Evolutionary conservation across 768 basidiomycete genomes (phyloP).

Genomic region (Suillus clintonianus): DNA sequence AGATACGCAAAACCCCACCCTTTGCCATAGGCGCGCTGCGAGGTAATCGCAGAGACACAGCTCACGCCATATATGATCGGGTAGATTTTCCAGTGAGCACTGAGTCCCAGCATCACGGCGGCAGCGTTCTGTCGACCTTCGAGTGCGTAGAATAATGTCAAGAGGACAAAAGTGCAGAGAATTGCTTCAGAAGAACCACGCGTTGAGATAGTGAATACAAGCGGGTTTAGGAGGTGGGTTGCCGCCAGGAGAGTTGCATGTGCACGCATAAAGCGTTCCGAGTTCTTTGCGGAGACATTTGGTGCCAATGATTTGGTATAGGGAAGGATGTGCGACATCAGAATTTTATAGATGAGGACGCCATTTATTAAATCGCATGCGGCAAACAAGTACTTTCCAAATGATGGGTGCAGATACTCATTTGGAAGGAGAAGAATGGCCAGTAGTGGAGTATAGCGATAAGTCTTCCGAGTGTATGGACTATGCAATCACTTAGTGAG

Average conservation of each 20-base stretch:
- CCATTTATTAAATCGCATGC: constrained; percentile 82
- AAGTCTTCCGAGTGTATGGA: constrained; percentile 90
- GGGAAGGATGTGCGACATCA: constrained; percentile 49
- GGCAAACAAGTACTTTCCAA: constrained; percentile 91
- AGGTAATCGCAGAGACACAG: constrained; percentile 46
- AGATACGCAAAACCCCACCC: constrained; percentile 30
- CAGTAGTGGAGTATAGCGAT: constrained; percentile 94
- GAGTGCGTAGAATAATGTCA: constrained; percentile 62
- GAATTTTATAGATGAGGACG: constrained; percentile 63
- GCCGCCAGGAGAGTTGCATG: constrained; percentile 61
- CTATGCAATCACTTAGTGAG: constrained; percentile 39
- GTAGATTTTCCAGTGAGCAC: constrained; percentile 97
- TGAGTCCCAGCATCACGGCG: constrained; percentile 75
- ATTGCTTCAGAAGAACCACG: constrained; percentile 94
- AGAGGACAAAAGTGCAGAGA: constrained; percentile 76
- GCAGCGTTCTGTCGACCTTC: constrained; percentile 61
- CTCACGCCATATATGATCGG: constrained; percentile 89
- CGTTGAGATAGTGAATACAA: constrained; percentile 95
- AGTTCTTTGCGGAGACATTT: constrained; percentile 7
- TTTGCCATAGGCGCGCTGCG: constrained; percentile 19
- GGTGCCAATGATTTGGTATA: neutral
- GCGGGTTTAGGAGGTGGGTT: constrained; percentile 87
- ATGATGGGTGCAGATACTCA: constrained; percentile 75
- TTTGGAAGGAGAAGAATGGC: constrained; percentile 84
- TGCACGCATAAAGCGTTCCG: neutral